phyloP scores from a whole-genome alignment of 148 eudicot species.

The Amaranthus hypochondriacus region DNA sequence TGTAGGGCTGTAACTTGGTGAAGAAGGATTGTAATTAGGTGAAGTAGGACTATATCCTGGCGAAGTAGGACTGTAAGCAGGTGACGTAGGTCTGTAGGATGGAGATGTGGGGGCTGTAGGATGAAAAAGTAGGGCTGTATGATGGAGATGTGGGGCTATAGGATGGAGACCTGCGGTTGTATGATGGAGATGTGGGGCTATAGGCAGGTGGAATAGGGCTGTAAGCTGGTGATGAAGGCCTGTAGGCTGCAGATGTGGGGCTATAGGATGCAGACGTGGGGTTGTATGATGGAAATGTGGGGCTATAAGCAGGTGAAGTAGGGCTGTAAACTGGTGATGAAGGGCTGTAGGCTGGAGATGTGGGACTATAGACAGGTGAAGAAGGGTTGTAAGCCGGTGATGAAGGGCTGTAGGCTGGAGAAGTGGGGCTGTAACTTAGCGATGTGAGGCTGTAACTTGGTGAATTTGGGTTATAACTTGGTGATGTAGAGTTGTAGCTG shows the following conservation, averaged over 20 bases:
- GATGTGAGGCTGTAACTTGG: constrained; percentile 49
- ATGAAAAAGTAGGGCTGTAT: constrained; percentile 38
- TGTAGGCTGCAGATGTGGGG: constrained; percentile 38
- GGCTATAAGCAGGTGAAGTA: constrained; percentile 42
- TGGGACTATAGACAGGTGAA: constrained; percentile 43
- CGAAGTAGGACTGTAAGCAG: constrained; percentile 37
- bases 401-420: constrained; percentile 45
- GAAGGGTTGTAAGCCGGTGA: constrained; percentile 45
- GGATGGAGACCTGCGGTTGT: constrained; percentile 22
- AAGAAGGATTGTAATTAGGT: constrained; percentile 32
- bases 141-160: no score
- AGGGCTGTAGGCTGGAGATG: constrained; percentile 40
- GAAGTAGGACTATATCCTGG: constrained; percentile 36
- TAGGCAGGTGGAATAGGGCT: constrained; percentile 41
- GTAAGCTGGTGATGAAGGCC: constrained; percentile 31
- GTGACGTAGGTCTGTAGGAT: constrained; percentile 39
- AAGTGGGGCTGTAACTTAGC: constrained; percentile 43
- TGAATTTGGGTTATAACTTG: constrained; percentile 46
- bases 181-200: constrained; percentile 40
- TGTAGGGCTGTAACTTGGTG: constrained; percentile 39
- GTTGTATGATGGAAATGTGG: constrained; percentile 38
- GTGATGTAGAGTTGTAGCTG: constrained; percentile 41
- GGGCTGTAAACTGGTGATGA: constrained; percentile 35
- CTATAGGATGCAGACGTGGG: constrained; percentile 24
- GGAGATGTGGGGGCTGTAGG: constrained; percentile 50